Evolutionary conservation across 2,329 filamentous ascomycete species (phyloP), one percentile per base, ranked within the genome.

Genomic region (Conoideocrella luteorostrata): DNA sequence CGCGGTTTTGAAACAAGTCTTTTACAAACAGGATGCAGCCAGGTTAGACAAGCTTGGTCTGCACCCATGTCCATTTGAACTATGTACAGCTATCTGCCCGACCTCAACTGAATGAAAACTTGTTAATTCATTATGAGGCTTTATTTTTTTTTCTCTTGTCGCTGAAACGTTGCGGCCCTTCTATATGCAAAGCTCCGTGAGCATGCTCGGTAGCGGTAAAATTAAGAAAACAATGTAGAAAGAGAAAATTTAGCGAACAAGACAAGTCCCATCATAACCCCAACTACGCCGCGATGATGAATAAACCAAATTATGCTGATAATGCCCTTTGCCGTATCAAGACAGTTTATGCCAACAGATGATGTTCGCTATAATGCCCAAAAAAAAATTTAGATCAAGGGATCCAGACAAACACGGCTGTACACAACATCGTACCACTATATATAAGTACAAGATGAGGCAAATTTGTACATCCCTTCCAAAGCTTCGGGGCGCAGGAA

Each of bases 111-210:
- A 48, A 48, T 18, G 17, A 21, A 35, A 42, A 28, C n/a, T 26
- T 28, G 6, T 29, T 42, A 50, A 22, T 53, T 57, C 56, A 50
- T 56, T 47, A 53, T 56, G 52, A 54, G 57, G 50, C 52, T 30
- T 53, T 50, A 55, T 46, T 47, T 53, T 50, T 56, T 46, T 47
- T 55, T 29, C 17, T 20, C 17, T 21, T 29, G 20, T 29, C 42
- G 42, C 20, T 45, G 50, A 52, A 48, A 53, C 53, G 56, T 56
- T 55, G 55, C 54, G 54, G 52, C 53, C 52, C 58, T 52, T 56
- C 58, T 62, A 62, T 62, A 61, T 62, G 56, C 59, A 54, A 59
- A 56, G 55, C 52, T 53, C 53, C 52, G 52, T 54, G 50, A 45
- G 45, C 55, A 45, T 47, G 51, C 28, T 29, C 26, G n/a, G 26